Conservation (phyloP, 495 filamentous ascomycete genomes). For the Cercophora scortea region DNA sequence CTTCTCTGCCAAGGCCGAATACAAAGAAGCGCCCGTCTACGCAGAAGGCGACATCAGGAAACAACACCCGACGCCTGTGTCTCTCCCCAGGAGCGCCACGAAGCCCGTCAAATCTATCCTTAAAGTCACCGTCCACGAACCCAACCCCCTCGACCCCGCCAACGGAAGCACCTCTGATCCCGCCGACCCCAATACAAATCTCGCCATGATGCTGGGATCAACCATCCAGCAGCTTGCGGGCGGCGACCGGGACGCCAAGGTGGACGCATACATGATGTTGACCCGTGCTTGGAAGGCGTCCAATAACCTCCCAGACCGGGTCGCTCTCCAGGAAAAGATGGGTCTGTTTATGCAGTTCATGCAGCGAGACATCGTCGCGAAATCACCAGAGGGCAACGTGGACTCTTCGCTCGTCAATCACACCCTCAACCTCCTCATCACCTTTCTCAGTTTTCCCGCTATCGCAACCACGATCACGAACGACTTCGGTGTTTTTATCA, state of each 20-base stretch:
- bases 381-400: constrained; percentile 37
- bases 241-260: constrained; percentile 53
- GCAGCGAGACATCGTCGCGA: constrained; percentile 62
- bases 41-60: constrained; percentile 32
- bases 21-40: constrained; percentile 52
- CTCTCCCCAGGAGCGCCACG: constrained; percentile 50
- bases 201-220: constrained; percentile 77
- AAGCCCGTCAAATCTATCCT: constrained; percentile 81
- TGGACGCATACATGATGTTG: constrained; percentile 84
- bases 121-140: constrained; percentile 52
- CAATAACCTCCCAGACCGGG: constrained; percentile 62
- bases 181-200: constrained; percentile 29
- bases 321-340: constrained; percentile 68
- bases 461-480: constrained; percentile 58
- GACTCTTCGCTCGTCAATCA: constrained; percentile 64
- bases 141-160: constrained; percentile 34
- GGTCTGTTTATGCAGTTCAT: constrained; percentile 67
- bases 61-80: constrained; percentile 32
- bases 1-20: constrained; percentile 66
- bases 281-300: constrained; percentile 69
- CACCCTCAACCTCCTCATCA: constrained; percentile 64
- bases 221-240: constrained; percentile 70
- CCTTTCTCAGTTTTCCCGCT: constrained; percentile 60
- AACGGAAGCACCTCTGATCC: constrained; percentile 24
- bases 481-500: constrained; percentile 69